phyloP scores from a whole-genome alignment of 192 early-diverging fungal species.

The Rhizophagus clarus region DNA sequence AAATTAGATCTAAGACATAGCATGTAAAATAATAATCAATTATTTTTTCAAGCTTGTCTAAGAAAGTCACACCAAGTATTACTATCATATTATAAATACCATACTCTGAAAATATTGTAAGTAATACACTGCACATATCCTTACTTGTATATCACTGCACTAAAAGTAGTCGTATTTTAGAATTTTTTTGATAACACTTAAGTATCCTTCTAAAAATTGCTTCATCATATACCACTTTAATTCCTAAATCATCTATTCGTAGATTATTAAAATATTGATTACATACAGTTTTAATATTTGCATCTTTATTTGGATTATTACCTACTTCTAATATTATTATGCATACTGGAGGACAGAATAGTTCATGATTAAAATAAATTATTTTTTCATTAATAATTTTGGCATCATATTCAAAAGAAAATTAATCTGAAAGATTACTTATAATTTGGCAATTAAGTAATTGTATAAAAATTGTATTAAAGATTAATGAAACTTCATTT shows the following conservation, averaged over 20 bases:
- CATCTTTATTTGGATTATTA: too few species aligned
- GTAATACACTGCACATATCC: not conserved
- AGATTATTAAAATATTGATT: slow-evolving; percentile 11
- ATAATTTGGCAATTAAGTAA: too few species aligned
- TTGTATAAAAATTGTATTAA: too few species aligned
- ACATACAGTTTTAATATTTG: too few species aligned
- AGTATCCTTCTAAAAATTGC: slow-evolving; percentile 5
- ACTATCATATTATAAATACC: not conserved
- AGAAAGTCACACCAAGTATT: too few species aligned
- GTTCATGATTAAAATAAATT: not conserved
- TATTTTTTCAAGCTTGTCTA: not conserved
- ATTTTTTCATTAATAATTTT: too few species aligned
- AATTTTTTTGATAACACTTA: slow-evolving; percentile 6
- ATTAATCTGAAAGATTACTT: too few species aligned
- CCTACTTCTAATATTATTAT: too few species aligned
- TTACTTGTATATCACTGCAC: not conserved
- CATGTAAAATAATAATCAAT: not conserved
- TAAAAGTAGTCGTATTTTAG: not conserved
- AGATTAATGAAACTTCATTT: too few species aligned
- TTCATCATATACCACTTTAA: slow-evolving; percentile 2
- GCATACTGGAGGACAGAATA: not conserved
- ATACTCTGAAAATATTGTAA: slow-evolving; percentile 9
- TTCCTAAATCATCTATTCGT: not conserved
- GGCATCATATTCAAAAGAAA: too few species aligned
- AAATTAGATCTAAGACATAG: not conserved